Evolutionary conservation across 2,329 filamentous ascomycete genomes (phyloP).

Genomic region (Verticillium tricorpus): DNA sequence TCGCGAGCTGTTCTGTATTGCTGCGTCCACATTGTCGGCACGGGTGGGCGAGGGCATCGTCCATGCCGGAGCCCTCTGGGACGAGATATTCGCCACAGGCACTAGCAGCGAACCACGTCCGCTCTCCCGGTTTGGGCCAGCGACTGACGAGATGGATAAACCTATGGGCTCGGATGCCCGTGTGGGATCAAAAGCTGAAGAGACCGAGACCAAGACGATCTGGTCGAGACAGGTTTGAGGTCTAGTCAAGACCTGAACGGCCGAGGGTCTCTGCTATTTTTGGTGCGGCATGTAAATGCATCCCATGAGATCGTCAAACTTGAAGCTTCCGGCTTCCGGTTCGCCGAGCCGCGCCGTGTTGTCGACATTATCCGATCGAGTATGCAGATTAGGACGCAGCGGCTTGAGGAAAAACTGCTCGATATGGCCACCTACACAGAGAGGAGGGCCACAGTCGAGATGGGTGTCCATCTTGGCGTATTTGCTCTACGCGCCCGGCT

Average conservation of each 20-base stretch:
- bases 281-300: constrained; percentile 60
- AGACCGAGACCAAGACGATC: constrained; percentile 20
- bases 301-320: constrained; percentile 58
- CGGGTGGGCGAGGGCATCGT: constrained; percentile 59
- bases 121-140: too few relatives aligned
- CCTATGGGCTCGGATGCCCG: neutral
- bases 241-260: constrained; percentile 39
- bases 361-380: constrained; percentile 62
- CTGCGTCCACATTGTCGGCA: constrained; percentile 66
- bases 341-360: constrained; percentile 66
- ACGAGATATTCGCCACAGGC: constrained; percentile 69
- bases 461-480: constrained; percentile 52
- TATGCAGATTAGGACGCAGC: constrained; percentile 65
- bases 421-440: constrained; percentile 59
- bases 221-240: constrained; percentile 36
- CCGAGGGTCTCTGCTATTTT: constrained; percentile 75
- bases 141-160: constrained; percentile 3
- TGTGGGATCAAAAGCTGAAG: constrained; percentile 1
- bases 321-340: constrained; percentile 70
- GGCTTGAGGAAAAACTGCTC: constrained; percentile 57
- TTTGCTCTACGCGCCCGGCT: constrained; percentile 52
- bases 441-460: constrained; percentile 39
- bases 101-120: constrained; percentile 13
- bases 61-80: constrained; percentile 65
- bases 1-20: constrained; percentile 77